Base-by-base conservation (phyloP, 1,139 yeast species). In the Hanseniaspora gamundiae region DNA sequence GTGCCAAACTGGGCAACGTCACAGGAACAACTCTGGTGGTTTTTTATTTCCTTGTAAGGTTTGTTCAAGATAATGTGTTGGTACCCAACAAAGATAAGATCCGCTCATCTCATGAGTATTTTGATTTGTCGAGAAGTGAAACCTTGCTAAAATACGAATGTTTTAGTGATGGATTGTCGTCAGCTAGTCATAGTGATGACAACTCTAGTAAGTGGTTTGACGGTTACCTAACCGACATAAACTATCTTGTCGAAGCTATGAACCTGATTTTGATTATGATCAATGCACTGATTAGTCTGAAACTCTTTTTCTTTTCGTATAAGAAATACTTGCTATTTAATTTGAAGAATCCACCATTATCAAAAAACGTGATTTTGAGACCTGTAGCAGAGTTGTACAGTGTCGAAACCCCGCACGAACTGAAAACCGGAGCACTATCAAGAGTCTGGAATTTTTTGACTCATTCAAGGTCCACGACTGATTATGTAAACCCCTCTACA, bases 1-100 rank as follows among this genome's bases (percentile, higher is more conserved):
- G 17, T 4, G 6, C 28, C 3, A 24, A 36, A 24, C 13, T 22
- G 13, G 29, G 39, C 6, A 21, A 21, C 22, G 11, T 22, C 0
- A 50, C 66, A 10, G 81, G 81, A 0, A 58, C 62, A n/a, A 43
- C 55, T 0, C 56, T 71, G 40, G 63, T 66, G 17, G 46, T 58
- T 26, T 28, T 62, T 30, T 60, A 61, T 44, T 65, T 57, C 49
- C 40, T 53, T 16, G 48, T 60, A 11, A 47, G 67, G 38, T 51
- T 64, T 10, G 45, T 61, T 47, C 65, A 65, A 43, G 68, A 64
- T 42, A 61, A 57, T 44, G 42, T 58, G 13, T 49, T 54, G 19
- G 52, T 49, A 9, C 60, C 60, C 1, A 51, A 51, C 17, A 52
- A 59, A 35, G 52, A 55, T 39, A 51, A 54, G 24, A 51, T 60